Base-by-base conservation (phyloP, 2,329 filamentous ascomycete genomes). In the Fonsecaea nubica region DNA sequence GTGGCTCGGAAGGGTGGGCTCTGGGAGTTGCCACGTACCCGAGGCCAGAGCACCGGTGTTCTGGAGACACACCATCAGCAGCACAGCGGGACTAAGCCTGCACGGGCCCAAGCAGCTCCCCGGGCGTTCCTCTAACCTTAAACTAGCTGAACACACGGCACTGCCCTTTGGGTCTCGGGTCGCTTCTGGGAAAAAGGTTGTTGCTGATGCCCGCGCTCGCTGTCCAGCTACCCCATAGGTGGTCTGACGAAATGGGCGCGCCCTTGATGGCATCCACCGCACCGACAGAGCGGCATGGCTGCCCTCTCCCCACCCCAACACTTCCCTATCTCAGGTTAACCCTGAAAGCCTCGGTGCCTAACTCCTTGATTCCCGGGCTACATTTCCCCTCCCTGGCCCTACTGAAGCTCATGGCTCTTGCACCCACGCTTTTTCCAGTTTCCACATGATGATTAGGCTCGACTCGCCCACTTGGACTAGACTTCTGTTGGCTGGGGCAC, bases 401-500 rank as follows among this genome's bases (percentile, higher is more conserved):
- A n/a, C 57, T 25, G 25, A 33, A 50, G 40, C 18, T 15, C 57
- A 59, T 59, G 57, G 50, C 57, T 59, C 57, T 59, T 48, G 42
- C 18, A 45, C 42, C 7, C 42, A 35, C 18, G 57, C 57, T 59
- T 33, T 32, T 32, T 52, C 7, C 40, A 25, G 58, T 61, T 61
- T 53, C 58, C 58, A 61, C 58, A 61, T 53, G 58, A 54, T 61
- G 53, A 25, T 48, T 59, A 59, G 57, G 38, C 42, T 38, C 42
- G 30, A 50, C 15, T 50, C 42, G 25, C 18, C 57, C 42, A 18
- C 57, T 52, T 61, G n/a, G 58, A 9, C 32, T 33, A 18, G 50
- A 7, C 48, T 38, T 53, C 52, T 52, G 45, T 61, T 61, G 58
- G 58, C 48, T 61, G 48, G 48, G 48, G 45, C 48, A 40, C 10